A percentile compares a stretch with the other conserved stretches of the same genome.
These are phyloP conservation scores for Bisporella sp. DNA, from an alignment of 2,329 filamentous ascomycete species.

Conservation along the genomic window DNA sequence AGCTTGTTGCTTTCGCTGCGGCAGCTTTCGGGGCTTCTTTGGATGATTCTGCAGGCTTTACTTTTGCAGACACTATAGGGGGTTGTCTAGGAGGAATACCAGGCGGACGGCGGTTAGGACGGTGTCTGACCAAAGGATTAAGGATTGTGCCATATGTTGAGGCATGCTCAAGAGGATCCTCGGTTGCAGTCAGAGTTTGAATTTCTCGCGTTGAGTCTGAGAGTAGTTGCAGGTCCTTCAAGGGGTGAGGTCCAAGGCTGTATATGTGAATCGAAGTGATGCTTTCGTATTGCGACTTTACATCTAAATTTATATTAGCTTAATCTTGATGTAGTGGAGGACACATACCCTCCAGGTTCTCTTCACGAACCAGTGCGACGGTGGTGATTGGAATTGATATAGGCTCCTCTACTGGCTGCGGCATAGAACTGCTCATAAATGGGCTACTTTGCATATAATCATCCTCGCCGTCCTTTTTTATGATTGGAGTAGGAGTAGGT, in stretches of 20 bases:
- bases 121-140: slow-evolving; percentile 58
- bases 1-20: slow-evolving; percentile 5
- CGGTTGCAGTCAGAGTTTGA: slow-evolving; percentile 43
- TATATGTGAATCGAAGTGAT: slow-evolving; percentile 81
- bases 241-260: slow-evolving; percentile 65
- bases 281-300: slow-evolving; percentile 61
- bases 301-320: slow-evolving; percentile 40
- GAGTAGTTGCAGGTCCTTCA: slow-evolving; percentile 66
- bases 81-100: not conserved
- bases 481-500: slow-evolving; percentile 26
- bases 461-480: slow-evolving; percentile 53
- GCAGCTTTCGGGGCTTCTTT: slow-evolving; percentile 8
- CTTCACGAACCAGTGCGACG: slow-evolving; percentile 64
- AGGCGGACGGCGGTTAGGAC: slow-evolving; percentile 27
- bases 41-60: slow-evolving; percentile 27
- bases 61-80: slow-evolving; percentile 29
- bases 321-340: slow-evolving; percentile 10
- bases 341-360: slow-evolving; percentile 57
- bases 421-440: slow-evolving; percentile 60
- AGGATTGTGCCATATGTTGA: slow-evolving; percentile 66
- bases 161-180: slow-evolving; percentile 52
- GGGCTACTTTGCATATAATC: slow-evolving; percentile 60
- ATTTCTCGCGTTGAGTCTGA: slow-evolving; percentile 63
- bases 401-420: slow-evolving; percentile 42
- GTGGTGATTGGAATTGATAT: slow-evolving; percentile 48